Conservation (phyloP, 192 early-diverging fungal species). For the Coemansia sp. region DNA sequence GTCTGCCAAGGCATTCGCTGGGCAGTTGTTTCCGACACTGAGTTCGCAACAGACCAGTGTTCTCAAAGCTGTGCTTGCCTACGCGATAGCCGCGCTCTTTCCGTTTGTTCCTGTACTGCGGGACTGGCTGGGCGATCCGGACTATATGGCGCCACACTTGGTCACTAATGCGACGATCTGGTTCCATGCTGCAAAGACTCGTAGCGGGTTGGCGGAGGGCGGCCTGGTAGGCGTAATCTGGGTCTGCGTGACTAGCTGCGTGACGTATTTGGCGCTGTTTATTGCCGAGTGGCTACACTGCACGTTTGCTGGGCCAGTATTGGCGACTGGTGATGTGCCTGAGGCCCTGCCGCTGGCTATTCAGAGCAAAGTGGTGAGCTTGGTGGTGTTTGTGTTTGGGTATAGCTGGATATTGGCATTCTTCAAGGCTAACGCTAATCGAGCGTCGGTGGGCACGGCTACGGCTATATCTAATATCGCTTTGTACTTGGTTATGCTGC, state of each 20-base stretch:
- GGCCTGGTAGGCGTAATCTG: constrained; percentile 46
- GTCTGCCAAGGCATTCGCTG: background rate
- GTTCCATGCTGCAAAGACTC: constrained; percentile 76
- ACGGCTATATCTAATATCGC: constrained; percentile 54
- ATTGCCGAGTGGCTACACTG: constrained; percentile 36
- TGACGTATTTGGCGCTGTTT: constrained; percentile 32
- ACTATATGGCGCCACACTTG: constrained; percentile 67
- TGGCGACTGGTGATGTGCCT: background rate
- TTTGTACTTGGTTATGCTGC: constrained; percentile 56
- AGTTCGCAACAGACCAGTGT: constrained; percentile 33
- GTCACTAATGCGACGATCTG: constrained; percentile 78
- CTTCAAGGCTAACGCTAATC: constrained; percentile 58
- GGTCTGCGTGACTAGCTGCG: constrained; percentile 34
- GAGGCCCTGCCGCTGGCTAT: constrained; percentile 31
- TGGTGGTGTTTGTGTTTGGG: constrained; percentile 54
- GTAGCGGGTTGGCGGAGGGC: constrained; percentile 61
- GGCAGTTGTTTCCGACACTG: constrained; percentile 9
- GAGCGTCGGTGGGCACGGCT: constrained; percentile 59
- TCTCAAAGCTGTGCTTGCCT: constrained; percentile 69
- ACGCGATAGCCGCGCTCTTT: constrained; percentile 68
- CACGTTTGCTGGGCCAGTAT: background rate
- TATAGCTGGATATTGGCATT: constrained; percentile 59
- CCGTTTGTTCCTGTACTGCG: constrained; percentile 67
- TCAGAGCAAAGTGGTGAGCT: constrained; percentile 51
- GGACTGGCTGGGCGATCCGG: constrained; percentile 61